Evolutionary conservation across 1,284 basidiomycete species (phyloP).

Genomic region (Moesziomyces sp.): DNA sequence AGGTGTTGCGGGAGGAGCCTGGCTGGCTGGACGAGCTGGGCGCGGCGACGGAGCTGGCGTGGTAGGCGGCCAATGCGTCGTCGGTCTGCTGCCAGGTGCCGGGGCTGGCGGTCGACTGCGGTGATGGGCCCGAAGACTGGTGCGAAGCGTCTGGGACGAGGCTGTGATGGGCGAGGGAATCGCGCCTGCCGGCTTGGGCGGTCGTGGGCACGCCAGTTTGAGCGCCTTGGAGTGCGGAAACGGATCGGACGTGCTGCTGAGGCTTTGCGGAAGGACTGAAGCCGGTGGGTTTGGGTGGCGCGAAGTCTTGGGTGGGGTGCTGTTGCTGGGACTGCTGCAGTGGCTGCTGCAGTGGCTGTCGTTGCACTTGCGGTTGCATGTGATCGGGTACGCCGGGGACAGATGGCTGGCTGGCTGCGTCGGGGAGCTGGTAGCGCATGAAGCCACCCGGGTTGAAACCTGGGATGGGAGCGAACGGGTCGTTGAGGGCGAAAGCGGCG

Average conservation of each 20-base stretch:
- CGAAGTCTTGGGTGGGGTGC: neutral
- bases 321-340: constrained; percentile 12
- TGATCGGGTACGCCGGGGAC: neutral
- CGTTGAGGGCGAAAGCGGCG: constrained; percentile 8
- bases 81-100: constrained; percentile 10
- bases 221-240: constrained; percentile 3
- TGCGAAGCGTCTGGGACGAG: constrained; percentile 3
- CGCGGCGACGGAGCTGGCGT: constrained; percentile 37
- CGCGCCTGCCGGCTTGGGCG: neutral
- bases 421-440: constrained; percentile 23
- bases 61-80: constrained; percentile 26
- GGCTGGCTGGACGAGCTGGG: constrained; percentile 17
- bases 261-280: constrained; percentile 1
- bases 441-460: constrained; percentile 25
- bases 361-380: constrained; percentile 9
- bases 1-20: constrained; percentile 17
- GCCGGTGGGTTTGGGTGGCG: constrained; percentile 1
- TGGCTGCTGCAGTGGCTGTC: constrained; percentile 7
- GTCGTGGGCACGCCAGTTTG: neutral
- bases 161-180: constrained; percentile 2
- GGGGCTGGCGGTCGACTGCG: constrained; percentile 15
- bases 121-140: constrained; percentile 13
- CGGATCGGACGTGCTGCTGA: constrained; percentile 6
- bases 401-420: neutral
- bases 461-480: constrained; percentile 10